Percentiles rank a stretch among this genome's conserved stretches.
Evolutionary conservation across 768 basidiomycete genomes (phyloP).

Genomic region (Mrakia frigida): DNA sequence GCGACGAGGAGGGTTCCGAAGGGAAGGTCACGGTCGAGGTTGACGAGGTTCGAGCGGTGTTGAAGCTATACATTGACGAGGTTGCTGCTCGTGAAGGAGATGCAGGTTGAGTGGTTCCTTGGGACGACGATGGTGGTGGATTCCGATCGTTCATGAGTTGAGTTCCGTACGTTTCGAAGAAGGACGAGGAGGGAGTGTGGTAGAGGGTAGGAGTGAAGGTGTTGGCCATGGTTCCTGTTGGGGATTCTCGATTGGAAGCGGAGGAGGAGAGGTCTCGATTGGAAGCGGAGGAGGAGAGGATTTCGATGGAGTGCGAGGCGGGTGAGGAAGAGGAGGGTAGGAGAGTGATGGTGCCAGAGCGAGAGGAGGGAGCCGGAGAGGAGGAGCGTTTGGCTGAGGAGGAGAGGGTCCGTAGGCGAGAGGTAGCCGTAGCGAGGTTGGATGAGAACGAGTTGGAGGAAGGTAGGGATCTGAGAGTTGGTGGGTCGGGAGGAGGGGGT

Average conservation of each 20-base stretch:
- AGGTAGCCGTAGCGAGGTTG: conserved; percentile 12
- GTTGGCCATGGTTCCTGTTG: conserved; percentile 55
- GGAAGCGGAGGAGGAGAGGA: conserved; percentile 1
- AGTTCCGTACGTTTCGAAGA: conserved; percentile 51
- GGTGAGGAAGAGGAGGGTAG: not conserved
- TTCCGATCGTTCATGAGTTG: conserved; percentile 21
- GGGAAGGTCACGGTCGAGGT: conserved; percentile 49
- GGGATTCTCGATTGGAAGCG: conserved; percentile 36
- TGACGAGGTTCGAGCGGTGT: conserved; percentile 34
- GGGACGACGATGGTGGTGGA: conserved; percentile 26
- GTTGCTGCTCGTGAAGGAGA: not conserved
- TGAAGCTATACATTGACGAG: conserved; percentile 17
- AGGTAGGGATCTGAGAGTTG: not conserved
- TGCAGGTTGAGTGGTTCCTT: not conserved
- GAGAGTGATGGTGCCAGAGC: conserved; percentile 6
- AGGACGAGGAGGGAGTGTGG: conserved; percentile 73
- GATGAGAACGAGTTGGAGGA: conserved; percentile 36
- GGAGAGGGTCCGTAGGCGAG: conserved; percentile 3
- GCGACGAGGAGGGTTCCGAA: conserved; percentile 57
- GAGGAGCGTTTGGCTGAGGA: not conserved
- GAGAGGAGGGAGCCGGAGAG: not conserved
- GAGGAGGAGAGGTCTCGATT: not conserved
- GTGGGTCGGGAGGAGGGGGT: not conserved
- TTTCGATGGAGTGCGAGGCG: conserved; percentile 31
- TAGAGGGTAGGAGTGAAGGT: conserved; percentile 60